A percentile compares a stretch with the other conserved stretches of the same genome.
phyloP scores from a whole-genome alignment of 2,329 filamentous ascomycete species.

The Dothiorella sarmentorum region DNA sequence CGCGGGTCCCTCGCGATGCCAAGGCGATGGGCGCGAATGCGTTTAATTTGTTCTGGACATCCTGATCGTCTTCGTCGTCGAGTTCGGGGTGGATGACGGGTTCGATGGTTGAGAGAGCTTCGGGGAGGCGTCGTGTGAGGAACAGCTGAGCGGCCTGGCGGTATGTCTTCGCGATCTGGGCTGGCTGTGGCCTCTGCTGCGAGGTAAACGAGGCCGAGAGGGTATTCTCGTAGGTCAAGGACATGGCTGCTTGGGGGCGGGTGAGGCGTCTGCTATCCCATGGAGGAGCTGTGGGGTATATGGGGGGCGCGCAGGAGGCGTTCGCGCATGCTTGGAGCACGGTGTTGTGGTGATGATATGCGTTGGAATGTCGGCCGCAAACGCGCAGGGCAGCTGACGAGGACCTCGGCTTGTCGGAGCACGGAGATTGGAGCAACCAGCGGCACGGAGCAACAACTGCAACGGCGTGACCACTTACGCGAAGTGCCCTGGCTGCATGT shows the following conservation, averaged over 20 bases:
- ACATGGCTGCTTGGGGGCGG: conserved; percentile 29
- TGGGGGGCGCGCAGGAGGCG: conserved; percentile 6
- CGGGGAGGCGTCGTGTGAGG: conserved; percentile 86
- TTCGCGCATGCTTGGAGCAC: conserved; percentile 4
- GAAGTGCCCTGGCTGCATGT: not conserved
- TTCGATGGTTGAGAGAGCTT: conserved; percentile 80
- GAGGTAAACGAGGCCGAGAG: conserved; percentile 66
- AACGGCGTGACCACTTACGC: not conserved
- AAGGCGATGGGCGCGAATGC: conserved; percentile 68
- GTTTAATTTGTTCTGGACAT: conserved; percentile 17
- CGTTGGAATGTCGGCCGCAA: conserved; percentile 14
- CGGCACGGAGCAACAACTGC: conserved; percentile 8
- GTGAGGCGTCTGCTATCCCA: conserved; percentile 34
- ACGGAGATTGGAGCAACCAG: conserved; percentile 13
- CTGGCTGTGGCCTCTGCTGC: conserved; percentile 55
- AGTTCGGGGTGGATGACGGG: conserved; percentile 67
- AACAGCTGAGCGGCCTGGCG: conserved; percentile 92
- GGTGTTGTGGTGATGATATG: conserved; percentile 18
- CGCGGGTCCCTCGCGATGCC: conserved; percentile 75
- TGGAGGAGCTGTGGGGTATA: conserved; percentile 36
- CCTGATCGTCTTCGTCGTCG: conserved; percentile 17
- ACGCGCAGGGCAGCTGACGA: conserved; percentile 4
- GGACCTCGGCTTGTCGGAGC: conserved; percentile 14
- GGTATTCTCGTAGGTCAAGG: conserved; percentile 52
- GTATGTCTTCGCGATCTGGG: conserved; percentile 85